Percentiles rank a stretch among this genome's conserved stretches.
Conservation (phyloP, 2,329 filamentous ascomycete species). For the Capronia epimyces region DNA sequence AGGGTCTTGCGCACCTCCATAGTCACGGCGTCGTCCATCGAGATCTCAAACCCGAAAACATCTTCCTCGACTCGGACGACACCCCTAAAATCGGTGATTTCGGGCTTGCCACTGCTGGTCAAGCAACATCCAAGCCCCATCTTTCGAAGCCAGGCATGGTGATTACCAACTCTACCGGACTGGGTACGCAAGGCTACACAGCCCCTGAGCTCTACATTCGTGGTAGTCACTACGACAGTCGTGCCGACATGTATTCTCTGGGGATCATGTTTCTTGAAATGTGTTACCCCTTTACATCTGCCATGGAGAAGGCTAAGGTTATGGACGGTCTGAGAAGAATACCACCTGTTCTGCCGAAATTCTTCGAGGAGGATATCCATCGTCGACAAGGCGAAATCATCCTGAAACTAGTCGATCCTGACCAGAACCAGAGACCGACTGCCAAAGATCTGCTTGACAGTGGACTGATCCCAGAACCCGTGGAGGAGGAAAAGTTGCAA, state of each 20-base stretch:
- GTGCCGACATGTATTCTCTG: constrained; percentile 97
- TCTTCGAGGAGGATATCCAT: constrained; percentile 53
- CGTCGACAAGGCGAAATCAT: constrained; percentile 68
- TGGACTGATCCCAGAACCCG: constrained; percentile 80
- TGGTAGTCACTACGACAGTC: constrained; percentile 70
- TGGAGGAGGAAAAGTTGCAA: constrained; percentile 86
- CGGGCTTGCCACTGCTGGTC: constrained; percentile 83
- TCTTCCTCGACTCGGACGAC: constrained; percentile 86
- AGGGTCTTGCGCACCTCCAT: constrained; percentile 87
- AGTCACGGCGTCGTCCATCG: constrained; percentile 87
- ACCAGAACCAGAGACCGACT: constrained; percentile 74
- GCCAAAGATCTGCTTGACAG: constrained; percentile 77
- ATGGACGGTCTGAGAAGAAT: constrained; percentile 56
- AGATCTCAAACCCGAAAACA: constrained; percentile 93
- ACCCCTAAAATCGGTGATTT: constrained; percentile 97
- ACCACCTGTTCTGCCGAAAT: constrained; percentile 62
- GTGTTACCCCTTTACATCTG: constrained; percentile 61
- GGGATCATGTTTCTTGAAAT: constrained; percentile 99
- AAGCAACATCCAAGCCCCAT: constrained; percentile 36
- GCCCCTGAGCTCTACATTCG: constrained; percentile 72
- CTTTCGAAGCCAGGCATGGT: constrained; percentile 15
- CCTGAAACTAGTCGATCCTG: constrained; percentile 71
- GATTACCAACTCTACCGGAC: constrained; percentile 37
- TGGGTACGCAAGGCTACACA: constrained; percentile 81
- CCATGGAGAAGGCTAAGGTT: constrained; percentile 60